These are phyloP conservation scores for Colletotrichum costaricense DNA, from an alignment of 2,329 filamentous ascomycete species.

Conservation along the genomic window DNA sequence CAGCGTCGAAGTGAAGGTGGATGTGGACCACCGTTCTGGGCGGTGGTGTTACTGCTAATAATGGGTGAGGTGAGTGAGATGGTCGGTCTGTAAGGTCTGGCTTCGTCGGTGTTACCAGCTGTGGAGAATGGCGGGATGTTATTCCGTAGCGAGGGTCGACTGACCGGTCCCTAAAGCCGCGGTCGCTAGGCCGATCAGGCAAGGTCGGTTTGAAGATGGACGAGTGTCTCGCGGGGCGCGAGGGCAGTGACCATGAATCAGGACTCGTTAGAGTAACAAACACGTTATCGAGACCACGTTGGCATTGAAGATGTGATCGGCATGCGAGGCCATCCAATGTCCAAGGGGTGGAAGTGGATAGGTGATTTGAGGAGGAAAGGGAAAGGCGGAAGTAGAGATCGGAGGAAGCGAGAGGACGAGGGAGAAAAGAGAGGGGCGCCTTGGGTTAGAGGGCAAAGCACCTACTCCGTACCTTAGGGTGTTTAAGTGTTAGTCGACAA, in stretches of 20 bases:
- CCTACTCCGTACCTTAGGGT: neutral
- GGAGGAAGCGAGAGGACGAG: conserved; percentile 14
- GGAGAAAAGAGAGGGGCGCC: conserved; percentile 14
- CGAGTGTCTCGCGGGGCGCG: conserved; percentile 31
- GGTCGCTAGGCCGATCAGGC: conserved; percentile 34
- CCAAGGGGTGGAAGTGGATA: conserved; percentile 25
- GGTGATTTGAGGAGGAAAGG: conserved; percentile 24
- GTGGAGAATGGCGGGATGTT: neutral
- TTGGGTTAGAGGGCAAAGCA: conserved; percentile 10
- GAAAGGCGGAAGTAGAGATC: conserved; percentile 9
- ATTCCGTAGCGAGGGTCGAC: conserved; percentile 4
- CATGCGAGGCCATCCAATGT: conserved; percentile 28
- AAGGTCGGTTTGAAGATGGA: conserved; percentile 29
- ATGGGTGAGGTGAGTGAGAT: neutral
- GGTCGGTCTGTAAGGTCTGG: conserved; percentile 15
- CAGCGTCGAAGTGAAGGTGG: neutral
- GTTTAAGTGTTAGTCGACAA: neutral
- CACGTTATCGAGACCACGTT: conserved; percentile 20
- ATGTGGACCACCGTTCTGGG: neutral
- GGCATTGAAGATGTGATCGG: conserved; percentile 19
- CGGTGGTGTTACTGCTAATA: neutral
- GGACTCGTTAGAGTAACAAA: conserved; percentile 10
- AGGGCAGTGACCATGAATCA: conserved; percentile 35
- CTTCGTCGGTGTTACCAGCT: conserved; percentile 31
- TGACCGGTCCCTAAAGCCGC: conserved; percentile 20